Evolutionary conservation across 2,329 filamentous ascomycete species (phyloP).

Genomic region (Fusarium sp.): DNA sequence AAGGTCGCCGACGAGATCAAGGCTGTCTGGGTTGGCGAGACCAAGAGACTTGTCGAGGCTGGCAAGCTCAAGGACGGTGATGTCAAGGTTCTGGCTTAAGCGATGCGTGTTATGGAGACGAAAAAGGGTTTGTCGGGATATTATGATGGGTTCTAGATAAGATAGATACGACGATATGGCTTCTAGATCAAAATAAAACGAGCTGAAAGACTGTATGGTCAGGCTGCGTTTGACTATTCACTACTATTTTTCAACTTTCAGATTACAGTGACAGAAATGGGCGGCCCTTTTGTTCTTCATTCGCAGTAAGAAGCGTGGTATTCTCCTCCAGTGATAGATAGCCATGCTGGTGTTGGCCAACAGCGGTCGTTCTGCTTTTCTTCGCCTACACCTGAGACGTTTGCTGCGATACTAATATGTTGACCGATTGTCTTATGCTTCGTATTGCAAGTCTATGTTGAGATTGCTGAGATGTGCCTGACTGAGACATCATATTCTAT

Average conservation of each 20-base stretch:
- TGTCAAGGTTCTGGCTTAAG: conserved; percentile 72
- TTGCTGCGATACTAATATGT: too few species aligned
- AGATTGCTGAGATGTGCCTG: neutral
- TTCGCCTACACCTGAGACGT: too few species aligned
- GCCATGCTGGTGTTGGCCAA: too few species aligned
- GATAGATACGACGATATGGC: conserved; percentile 43
- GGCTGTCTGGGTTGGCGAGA: conserved; percentile 83
- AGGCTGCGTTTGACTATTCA: conserved; percentile 11
- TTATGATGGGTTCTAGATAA: conserved; percentile 42
- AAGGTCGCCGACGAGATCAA: conserved; percentile 90
- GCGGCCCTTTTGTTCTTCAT: neutral
- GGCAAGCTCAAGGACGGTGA: conserved; percentile 92
- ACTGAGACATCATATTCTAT: neutral
- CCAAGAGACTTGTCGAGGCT: conserved; percentile 81
- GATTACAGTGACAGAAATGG: neutral
- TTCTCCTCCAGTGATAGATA: neutral
- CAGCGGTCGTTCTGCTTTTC: too few species aligned
- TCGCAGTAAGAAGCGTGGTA: too few species aligned
- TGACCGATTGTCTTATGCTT: too few species aligned
- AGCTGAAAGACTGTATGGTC: conserved; percentile 17
- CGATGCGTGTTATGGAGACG: conserved; percentile 2
- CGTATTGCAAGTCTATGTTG: too few species aligned
- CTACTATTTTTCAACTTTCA: neutral
- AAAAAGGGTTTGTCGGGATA: conserved; percentile 16
- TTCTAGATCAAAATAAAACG: conserved; percentile 34